phyloP scores from a whole-genome alignment of 371 early-diverging fungal species.

The Mucor plumbeus region DNA sequence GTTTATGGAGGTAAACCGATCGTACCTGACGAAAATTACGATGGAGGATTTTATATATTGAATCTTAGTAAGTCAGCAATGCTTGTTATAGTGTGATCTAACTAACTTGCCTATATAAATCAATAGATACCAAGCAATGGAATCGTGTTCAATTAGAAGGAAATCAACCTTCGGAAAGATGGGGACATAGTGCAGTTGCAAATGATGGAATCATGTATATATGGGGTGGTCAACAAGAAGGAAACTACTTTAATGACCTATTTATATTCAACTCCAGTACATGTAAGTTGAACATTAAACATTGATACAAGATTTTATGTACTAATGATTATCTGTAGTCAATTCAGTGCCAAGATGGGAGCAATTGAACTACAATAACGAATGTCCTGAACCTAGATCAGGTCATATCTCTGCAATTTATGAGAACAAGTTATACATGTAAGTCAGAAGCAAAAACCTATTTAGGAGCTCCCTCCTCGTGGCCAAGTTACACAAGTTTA shows the following conservation, averaged over 20 bases:
- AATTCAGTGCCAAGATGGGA: slow-evolving; percentile 60
- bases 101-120: neutral
- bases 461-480: slow-evolving; percentile 24
- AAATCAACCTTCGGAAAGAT: slow-evolving; percentile 64
- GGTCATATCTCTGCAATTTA: slow-evolving; percentile 64
- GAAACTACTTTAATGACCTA: slow-evolving; percentile 72
- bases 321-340: neutral
- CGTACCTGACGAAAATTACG: slow-evolving; percentile 44
- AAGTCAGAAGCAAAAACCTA: slow-evolving; percentile 30
- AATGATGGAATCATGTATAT: slow-evolving; percentile 72
- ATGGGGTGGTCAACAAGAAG: slow-evolving; percentile 75
- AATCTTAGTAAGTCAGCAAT: slow-evolving; percentile 46
- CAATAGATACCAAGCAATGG: slow-evolving; percentile 55
- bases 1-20: slow-evolving; percentile 57
- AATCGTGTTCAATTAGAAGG: slow-evolving; percentile 61
- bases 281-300: slow-evolving; percentile 31
- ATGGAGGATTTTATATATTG: slow-evolving; percentile 47
- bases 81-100: too few species aligned
- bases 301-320: neutral
- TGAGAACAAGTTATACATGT: slow-evolving; percentile 68
- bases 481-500: slow-evolving; percentile 26
- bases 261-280: slow-evolving; percentile 69
- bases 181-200: slow-evolving; percentile 70
- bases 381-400: slow-evolving; percentile 62
- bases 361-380: slow-evolving; percentile 49